Base-by-base conservation (phyloP, 2,329 filamentous ascomycete species). In the Colletotrichum neosansevieriae region DNA sequence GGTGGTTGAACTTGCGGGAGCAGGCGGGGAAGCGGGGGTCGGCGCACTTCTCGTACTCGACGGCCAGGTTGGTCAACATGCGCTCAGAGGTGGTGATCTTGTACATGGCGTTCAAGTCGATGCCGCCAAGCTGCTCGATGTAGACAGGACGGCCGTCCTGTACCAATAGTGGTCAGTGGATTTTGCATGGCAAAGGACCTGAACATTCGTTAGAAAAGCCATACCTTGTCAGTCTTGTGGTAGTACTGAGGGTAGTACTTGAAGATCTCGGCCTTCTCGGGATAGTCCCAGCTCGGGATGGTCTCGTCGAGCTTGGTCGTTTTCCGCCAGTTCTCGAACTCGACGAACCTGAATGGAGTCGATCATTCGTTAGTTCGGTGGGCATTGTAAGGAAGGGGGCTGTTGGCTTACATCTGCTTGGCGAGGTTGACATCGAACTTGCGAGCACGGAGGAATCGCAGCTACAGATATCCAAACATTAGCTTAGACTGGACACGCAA, bases 211-310 rank as follows among this genome's bases (percentile, higher is more conserved):
- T 57, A 13, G 38, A 38, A 1, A 13, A 24, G 42, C 60, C 75
- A 63, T 79, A 91, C 89, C 83, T 94, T 94, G 82, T 96, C 93
- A 12, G 90, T 95, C 85, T 98, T 98, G 88, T 99, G 96, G 85
- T 99, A 99, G 86, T 96, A 99, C 83, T 99, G 96, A 54, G 94
- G 94, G 83, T 99, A 99, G 86, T 92, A 97, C 82, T 95, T 85
- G 81, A 93, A 93, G 67, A 99, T 88, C 78, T 95, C 80, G 63
- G 88, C 76, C 81, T 95, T 96, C 87, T 98, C 94, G 71, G 86
- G 86, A 84, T 97, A 98, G 69, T 96, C 90, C 85, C 97, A 97
- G 74, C 84, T 91, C 71, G 88, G 89, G 62, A 95, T 89, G 42
- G 93, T 87, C 72, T 94, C 87, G 81, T 98, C 93, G 36, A 97